phyloP scores from a whole-genome alignment of 139 green algal species.

The Gonium pectorale region DNA sequence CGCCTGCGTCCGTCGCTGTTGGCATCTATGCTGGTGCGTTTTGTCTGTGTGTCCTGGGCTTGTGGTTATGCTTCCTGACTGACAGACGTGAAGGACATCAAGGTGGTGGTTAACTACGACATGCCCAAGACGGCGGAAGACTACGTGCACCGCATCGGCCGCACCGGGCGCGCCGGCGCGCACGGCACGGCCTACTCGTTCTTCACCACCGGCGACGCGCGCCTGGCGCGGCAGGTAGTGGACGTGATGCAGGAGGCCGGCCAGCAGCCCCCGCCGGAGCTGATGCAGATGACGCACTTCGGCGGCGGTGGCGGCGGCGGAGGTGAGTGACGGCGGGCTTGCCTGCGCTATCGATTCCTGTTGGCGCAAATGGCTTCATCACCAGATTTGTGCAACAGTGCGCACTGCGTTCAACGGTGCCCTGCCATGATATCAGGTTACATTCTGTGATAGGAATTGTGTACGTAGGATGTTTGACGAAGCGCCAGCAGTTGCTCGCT shows the following conservation, averaged over 20 bases:
- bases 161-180: conserved; percentile 91
- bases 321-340: background rate
- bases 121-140: conserved; percentile 91
- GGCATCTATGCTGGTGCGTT: background rate
- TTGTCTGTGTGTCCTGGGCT: too few species aligned
- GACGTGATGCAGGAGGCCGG: conserved; percentile 83
- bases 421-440: too few species aligned
- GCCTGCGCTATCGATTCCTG: too few species aligned
- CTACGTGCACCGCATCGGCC: conserved; percentile 93
- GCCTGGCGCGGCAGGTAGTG: conserved; percentile 80
- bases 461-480: too few species aligned
- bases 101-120: conserved; percentile 92
- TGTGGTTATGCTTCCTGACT: background rate
- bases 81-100: conserved; percentile 95
- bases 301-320: conserved; percentile 47
- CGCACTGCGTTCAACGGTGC: too few species aligned
- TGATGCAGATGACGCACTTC: conserved; percentile 44
- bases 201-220: conserved; percentile 83
- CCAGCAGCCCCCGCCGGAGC: conserved; percentile 61
- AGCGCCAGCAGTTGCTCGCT: too few species aligned
- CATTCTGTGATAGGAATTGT: too few species aligned
- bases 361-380: too few species aligned
- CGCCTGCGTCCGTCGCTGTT: too few species aligned
- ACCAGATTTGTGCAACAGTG: too few species aligned
- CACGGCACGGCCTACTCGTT: conserved; percentile 84